Base-by-base conservation (phyloP, 176 grass and related monocot genomes). In the Puccinellia tenuiflora region DNA sequence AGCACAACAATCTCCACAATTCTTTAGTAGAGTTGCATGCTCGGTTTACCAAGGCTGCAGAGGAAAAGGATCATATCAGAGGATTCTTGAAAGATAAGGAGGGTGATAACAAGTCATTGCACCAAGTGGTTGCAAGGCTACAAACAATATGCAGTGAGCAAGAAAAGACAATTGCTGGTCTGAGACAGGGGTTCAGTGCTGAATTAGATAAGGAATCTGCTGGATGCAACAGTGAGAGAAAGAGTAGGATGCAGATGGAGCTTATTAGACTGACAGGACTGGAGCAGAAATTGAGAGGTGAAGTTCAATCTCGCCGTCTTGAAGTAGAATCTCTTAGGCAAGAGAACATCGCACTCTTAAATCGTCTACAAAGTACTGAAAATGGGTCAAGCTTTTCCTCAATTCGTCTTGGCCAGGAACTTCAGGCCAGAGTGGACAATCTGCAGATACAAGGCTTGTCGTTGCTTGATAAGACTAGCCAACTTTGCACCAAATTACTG, bases 81-180 rank as follows among this genome's bases (percentile, higher is more conserved):
- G 80, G 15, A 81, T 89, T 88, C 85, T 88, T 91, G 81, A 92
- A 93, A 78, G 88, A 90, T 52, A 98, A 95, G 86, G 95, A 95
- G 28, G 54, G 45, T 21, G 92, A 95, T 61, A 89, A 85, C 65
- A 98, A 70, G 74, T 82, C 75, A 57, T 78, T 95, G 81, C 87
- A 93, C 71, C 89, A 93, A 75, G 86, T 91, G 25, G 83, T 95
- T 76, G 84, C 87, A 71, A 89, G 85, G 72, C 82, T 91, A 79
- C 95, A 95, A 74, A 90, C 88, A 33, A 69, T 86, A 62, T 92
- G 92, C 53, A 90, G 62, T 64, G 92, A 95, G 70, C 95, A 95
- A 61, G 95, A 95, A 50, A 95, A 89, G 62, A 93, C 92, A 52
- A 93, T 98, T 48, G 91, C 66, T 81, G 88, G 86, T 45, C 67